Evolutionary conservation across 768 basidiomycete genomes (phyloP).

Genomic region (Candolleomyces efflorescens): DNA sequence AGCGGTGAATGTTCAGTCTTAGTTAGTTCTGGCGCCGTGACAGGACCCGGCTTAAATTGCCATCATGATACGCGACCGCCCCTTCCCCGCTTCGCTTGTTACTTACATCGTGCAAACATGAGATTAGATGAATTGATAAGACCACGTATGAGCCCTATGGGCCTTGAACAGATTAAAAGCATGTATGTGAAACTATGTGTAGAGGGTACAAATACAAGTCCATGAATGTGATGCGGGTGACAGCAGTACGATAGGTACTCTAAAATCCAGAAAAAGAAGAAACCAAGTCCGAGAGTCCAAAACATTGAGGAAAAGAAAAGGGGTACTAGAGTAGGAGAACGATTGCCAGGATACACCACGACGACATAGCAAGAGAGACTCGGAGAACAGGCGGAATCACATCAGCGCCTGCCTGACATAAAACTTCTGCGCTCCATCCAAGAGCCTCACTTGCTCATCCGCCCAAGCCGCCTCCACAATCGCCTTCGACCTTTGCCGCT

Average conservation of each 20-base stretch:
- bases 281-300: neutral
- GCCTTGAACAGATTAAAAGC: neutral
- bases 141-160: too few relatives aligned
- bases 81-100: too few relatives aligned
- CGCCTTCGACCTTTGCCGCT: slow-evolving; percentile 51
- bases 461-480: slow-evolving; percentile 57
- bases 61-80: too few relatives aligned
- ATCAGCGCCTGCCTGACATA: slow-evolving; percentile 31
- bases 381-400: slow-evolving; percentile 12
- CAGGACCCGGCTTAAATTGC: too few relatives aligned
- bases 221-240: neutral
- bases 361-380: neutral
- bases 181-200: neutral
- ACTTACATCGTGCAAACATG: too few relatives aligned
- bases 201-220: neutral
- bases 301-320: slow-evolving; percentile 1
- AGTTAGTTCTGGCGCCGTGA: too few relatives aligned
- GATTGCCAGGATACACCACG: too few relatives aligned
- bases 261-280: neutral
- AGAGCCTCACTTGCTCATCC: slow-evolving; percentile 36
- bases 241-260: neutral
- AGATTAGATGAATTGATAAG: too few relatives aligned
- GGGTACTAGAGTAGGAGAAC: too few relatives aligned
- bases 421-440: slow-evolving; percentile 36
- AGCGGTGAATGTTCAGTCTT: too few relatives aligned